Percentiles rank a stretch among this genome's conserved stretches.
These are phyloP conservation scores for Nidula microcarpa DNA, from an alignment of 768 basidiomycete species.

Conservation along the genomic window DNA sequence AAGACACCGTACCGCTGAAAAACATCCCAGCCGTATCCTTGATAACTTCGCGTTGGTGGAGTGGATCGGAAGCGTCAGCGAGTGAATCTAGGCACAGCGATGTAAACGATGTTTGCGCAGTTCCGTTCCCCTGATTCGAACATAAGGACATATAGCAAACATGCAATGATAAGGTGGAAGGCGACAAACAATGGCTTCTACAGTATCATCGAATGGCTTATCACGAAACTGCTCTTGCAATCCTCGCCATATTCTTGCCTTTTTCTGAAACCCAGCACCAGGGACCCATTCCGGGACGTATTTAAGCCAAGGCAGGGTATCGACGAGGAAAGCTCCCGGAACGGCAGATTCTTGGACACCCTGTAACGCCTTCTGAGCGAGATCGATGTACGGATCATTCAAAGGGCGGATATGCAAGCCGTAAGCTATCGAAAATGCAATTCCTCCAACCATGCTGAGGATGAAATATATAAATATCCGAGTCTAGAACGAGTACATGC, in stretches of 20 bases:
- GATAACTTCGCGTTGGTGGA: conserved; percentile 4
- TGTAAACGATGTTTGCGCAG: background rate
- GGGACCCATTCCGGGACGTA: conserved; percentile 57
- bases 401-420: conserved; percentile 37
- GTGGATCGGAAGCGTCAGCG: background rate
- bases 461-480: background rate
- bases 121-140: conserved; percentile 6
- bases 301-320: conserved; percentile 31
- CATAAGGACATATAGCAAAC: background rate
- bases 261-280: conserved; percentile 54
- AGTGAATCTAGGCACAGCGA: background rate
- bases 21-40: conserved; percentile 30
- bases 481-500: background rate
- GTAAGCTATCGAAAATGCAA: conserved; percentile 40
- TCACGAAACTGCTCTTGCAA: conserved; percentile 30
- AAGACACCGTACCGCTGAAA: conserved; percentile 5
- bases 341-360: conserved; percentile 27
- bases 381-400: conserved; percentile 40
- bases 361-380: conserved; percentile 34
- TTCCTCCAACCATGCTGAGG: conserved; percentile 33
- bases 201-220: conserved; percentile 27
- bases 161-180: background rate
- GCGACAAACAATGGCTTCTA: conserved; percentile 18
- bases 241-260: conserved; percentile 42
- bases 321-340: conserved; percentile 43